These are phyloP conservation scores for Starmera pachycereana DNA, from an alignment of 805 yeast genomes.

Conservation along the genomic window DNA sequence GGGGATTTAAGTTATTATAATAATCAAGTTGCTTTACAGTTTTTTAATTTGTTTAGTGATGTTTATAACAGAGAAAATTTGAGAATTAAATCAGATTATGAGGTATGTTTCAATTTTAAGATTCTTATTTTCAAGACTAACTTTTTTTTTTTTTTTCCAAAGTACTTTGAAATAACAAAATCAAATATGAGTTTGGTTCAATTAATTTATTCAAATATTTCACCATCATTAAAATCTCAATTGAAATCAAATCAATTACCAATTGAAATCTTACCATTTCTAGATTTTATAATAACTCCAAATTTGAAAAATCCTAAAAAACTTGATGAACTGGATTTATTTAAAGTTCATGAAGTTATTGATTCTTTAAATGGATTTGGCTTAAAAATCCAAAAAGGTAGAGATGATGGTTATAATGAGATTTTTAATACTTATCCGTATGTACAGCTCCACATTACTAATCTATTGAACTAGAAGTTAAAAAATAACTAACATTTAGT, in stretches of 20 bases:
- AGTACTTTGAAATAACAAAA: constrained; percentile 12
- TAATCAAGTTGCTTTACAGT: constrained; percentile 47
- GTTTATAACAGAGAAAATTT: constrained; percentile 30
- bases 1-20: constrained; percentile 44
- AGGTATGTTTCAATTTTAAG: too few relatives aligned
- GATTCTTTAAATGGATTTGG: constrained; percentile 28
- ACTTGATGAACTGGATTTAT: constrained; percentile 11
- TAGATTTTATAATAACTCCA: constrained; percentile 22
- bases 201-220: constrained; percentile 4
- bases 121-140: background rate
- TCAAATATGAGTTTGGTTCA: constrained; percentile 6
- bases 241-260: constrained; percentile 8
- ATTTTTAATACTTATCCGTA: constrained; percentile 14
- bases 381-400: constrained; percentile 26
- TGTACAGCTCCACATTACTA: background rate
- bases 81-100: constrained; percentile 21
- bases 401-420: constrained; percentile 21
- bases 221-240: constrained; percentile 8
- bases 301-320: constrained; percentile 16
- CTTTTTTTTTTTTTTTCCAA: background rate
- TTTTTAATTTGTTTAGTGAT: constrained; percentile 57
- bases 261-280: constrained; percentile 24
- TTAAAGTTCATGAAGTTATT: constrained; percentile 27
- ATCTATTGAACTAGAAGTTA: too few relatives aligned
- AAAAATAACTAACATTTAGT: background rate